Percentiles rank a stretch among this genome's conserved stretches.
These are phyloP conservation scores for Leptographium flavum DNA, from an alignment of 2,329 filamentous ascomycete species.

Conservation along the genomic window DNA sequence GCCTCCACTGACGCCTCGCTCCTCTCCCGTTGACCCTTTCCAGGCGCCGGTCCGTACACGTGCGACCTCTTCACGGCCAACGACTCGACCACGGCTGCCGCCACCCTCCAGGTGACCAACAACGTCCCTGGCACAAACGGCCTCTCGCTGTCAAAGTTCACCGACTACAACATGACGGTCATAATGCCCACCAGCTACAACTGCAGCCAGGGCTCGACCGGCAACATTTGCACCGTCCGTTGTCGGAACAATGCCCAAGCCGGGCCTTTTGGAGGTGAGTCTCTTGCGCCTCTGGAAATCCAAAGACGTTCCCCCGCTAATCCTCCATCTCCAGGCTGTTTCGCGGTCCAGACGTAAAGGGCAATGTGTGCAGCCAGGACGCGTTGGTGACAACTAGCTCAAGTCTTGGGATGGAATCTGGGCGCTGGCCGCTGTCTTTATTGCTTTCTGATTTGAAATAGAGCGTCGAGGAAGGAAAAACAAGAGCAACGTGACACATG, in stretches of 20 bases:
- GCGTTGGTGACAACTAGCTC: too few species aligned
- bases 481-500: too few species aligned
- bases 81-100: background rate
- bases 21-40: background rate
- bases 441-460: too few species aligned
- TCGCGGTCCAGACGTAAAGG: background rate
- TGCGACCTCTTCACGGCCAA: conserved; percentile 2
- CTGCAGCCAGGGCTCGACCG: background rate
- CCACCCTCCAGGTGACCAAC: background rate
- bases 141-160: conserved; percentile 2
- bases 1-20: background rate
- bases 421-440: too few species aligned
- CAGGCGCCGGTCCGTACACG: background rate
- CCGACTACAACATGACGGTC: conserved; percentile 5
- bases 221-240: conserved; percentile 1
- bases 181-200: conserved; percentile 1
- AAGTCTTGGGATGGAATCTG: too few species aligned
- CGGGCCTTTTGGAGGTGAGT: conserved; percentile 2
- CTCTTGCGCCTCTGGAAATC: background rate
- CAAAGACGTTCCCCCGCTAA: background rate
- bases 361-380: too few species aligned
- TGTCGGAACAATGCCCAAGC: conserved; percentile 1
- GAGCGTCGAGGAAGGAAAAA: too few species aligned
- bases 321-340: background rate
- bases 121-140: conserved; percentile 3